Evolutionary conservation across 2,329 filamentous ascomycete species (phyloP), one percentile per base, ranked within the genome.

Genomic region (Beauveria scarabaeidicola): DNA sequence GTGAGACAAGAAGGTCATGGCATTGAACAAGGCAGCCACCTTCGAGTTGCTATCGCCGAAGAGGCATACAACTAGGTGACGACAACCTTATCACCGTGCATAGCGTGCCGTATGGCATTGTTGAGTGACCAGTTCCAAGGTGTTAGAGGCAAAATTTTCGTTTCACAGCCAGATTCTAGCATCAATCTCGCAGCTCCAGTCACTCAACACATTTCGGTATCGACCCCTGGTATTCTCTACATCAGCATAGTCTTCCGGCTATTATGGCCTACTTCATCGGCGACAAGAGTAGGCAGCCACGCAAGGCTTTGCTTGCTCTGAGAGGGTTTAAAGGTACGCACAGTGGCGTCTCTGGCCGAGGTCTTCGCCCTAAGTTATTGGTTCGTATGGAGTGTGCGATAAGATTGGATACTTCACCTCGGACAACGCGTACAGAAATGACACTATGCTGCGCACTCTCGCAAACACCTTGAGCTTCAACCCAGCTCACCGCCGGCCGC

Each of bases 371-470:
- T 1, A 62, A 50, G 44, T 61, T n/a, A 23, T 60, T n/a, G 58
- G 56, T 40, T 53, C 52, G 17, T 63, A 52, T n/a, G 60, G 50
- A 10, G 27, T 63, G 13, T 27, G 55, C 19, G 54, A 50, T 29
- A n/a, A 23, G n/a, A 38, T 61, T 23, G 61, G 58, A 3, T 61
- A 61, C 50, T 59, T 62, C 19, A 57, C 59, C 11, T 51, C 63
- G 10, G 58, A 65, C 36, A 64, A 65, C 44, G 63, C 63, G 7
- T 11, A 44, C 21, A 65, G 58, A 46, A 63, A 64, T 36, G 56
- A 63, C 25, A 64, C 27, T 17, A 53, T 61, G 5, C 62, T 64
- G 51, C 61, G 52, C 17, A 27, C 46, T 21, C 61, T 65, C 56
- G 59, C 50, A 21, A 41, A 61, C 10, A 46, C 27, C 23, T 51